These are phyloP conservation scores for Hypoxylon sp. DNA, from an alignment of 2,329 filamentous ascomycete species.

Conservation along the genomic window DNA sequence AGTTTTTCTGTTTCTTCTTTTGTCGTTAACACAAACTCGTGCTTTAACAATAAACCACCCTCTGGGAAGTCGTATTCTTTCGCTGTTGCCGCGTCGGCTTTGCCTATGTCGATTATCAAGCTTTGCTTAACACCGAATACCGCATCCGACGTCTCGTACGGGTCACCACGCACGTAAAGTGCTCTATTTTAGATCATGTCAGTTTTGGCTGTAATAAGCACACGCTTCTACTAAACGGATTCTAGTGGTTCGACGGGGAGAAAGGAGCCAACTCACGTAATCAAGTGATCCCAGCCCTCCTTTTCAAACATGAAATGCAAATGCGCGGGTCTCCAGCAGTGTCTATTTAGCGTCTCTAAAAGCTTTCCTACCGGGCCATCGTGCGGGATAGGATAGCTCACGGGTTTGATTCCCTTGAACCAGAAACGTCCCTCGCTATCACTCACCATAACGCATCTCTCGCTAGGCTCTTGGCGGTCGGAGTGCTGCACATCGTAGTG, in stretches of 20 bases:
- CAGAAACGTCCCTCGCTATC: constrained; percentile 83
- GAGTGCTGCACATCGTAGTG: constrained; percentile 86
- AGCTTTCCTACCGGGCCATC: constrained; percentile 87
- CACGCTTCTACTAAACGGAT: background rate
- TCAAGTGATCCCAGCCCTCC: constrained; percentile 81
- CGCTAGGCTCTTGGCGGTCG: constrained; percentile 74
- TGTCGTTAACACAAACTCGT: constrained; percentile 84
- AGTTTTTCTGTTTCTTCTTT: constrained; percentile 77
- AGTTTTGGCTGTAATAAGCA: constrained; percentile 7
- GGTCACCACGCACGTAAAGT: constrained; percentile 82
- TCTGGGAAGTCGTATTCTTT: constrained; percentile 74
- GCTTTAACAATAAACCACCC: constrained; percentile 74
- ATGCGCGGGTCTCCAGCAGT: constrained; percentile 83
- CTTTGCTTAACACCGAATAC: constrained; percentile 91
- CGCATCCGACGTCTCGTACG: constrained; percentile 86
- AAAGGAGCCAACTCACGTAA: constrained; percentile 76
- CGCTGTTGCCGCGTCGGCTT: constrained; percentile 67
- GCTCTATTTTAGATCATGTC: constrained; percentile 64
- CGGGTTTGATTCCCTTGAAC: constrained; percentile 88
- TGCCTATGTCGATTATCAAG: constrained; percentile 75
- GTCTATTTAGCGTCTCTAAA: constrained; percentile 75
- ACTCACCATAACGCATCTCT: constrained; percentile 78
- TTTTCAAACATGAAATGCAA: constrained; percentile 94
- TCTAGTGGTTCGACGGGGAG: background rate
- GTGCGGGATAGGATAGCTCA: constrained; percentile 87